Base-by-base conservation (phyloP, 2,329 filamentous ascomycete species). In the Fusarium sp. region DNA sequence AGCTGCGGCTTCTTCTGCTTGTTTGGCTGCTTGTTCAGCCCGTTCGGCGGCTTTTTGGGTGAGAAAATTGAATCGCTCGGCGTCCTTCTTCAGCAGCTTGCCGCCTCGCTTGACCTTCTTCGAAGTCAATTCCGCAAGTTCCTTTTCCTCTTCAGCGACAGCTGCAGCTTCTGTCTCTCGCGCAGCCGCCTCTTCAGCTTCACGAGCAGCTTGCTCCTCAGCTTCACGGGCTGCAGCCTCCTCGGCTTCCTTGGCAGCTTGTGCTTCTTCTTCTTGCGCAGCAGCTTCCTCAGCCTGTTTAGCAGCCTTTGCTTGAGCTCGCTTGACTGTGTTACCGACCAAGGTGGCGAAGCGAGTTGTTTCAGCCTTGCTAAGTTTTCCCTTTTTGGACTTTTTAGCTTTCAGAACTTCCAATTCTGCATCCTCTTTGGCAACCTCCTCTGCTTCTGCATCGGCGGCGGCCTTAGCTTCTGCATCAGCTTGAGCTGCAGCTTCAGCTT, bases 321-420 rank as follows among this genome's bases (percentile, higher is more conserved):
- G 59, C 53, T 74, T 69, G 45, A 70, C 59, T 24, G 65, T 54
- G 21, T 70, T 69, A 10, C 67, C 67, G 7, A 71, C 61, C 15
- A 74, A 54, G 28, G 62, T 24, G 19, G 69, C 67, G 15, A 74
- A 57, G n/a, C 72, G 69, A 31, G 71, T 51, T 15, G 60, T 69
- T 19, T 74, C 72, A 26, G 55, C 67, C 46, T 72, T 74, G 4
- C 40, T 56, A 11, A 74, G 58, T 39, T 74, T 74, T 39, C 70
- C 70, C 59, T 80, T 81, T 72, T 84, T 84, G 33, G 69, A 65
- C 42, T 73, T 75, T 58, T 75, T 75, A 13, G 64, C 67, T 47
- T 67, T 71, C 5, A 75, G 45, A 11, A 50, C 38, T 10, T 62
- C 65, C 11, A 75, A 45, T 50, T 75, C 73, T 22, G 68, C 65